phyloP scores from a whole-genome alignment of 2,329 filamentous ascomycete species.

The Penicillium vulpinum region DNA sequence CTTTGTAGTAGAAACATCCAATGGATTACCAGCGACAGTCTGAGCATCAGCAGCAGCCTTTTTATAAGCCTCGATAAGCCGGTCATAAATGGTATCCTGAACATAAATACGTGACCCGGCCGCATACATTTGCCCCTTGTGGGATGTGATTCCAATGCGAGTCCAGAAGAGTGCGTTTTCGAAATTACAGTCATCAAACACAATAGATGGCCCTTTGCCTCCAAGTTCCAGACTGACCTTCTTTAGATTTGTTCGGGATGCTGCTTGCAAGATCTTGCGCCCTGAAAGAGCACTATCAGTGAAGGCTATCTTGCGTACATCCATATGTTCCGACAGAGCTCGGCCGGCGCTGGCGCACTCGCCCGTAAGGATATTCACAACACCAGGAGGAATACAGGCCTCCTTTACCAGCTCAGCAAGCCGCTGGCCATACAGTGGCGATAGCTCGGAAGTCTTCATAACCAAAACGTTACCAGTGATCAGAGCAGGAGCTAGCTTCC shows the following conservation, averaged over 20 bases:
- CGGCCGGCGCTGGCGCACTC: constrained; percentile 59
- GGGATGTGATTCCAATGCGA: constrained; percentile 29
- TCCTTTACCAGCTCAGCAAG: constrained; percentile 50
- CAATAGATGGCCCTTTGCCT: constrained; percentile 36
- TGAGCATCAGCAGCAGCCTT: constrained; percentile 57
- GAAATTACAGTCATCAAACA: constrained; percentile 38
- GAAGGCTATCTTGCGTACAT: constrained; percentile 36
- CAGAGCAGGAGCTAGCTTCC: constrained; percentile 63
- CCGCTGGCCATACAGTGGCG: constrained; percentile 52
- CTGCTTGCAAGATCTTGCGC: constrained; percentile 30
- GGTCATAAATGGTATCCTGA: constrained; percentile 33
- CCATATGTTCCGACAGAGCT: constrained; percentile 31
- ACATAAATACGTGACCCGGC: constrained; percentile 37
- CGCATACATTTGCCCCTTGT: constrained; percentile 37
- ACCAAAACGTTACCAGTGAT: constrained; percentile 70
- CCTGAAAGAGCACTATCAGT: constrained; percentile 35
- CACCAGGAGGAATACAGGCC: constrained; percentile 58
- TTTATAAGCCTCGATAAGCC: constrained; percentile 36
- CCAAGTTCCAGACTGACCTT: constrained; percentile 38
- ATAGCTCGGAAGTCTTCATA: constrained; percentile 65
- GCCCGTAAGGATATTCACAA: constrained; percentile 60
- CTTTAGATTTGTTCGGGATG: constrained; percentile 36
- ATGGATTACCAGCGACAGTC: constrained; percentile 21
- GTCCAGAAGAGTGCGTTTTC: constrained; percentile 35
- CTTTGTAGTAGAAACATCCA: constrained; percentile 24